Evolutionary conservation across 2,329 filamentous ascomycete genomes (phyloP).

Genomic region (Berkeleyomyces basicola): DNA sequence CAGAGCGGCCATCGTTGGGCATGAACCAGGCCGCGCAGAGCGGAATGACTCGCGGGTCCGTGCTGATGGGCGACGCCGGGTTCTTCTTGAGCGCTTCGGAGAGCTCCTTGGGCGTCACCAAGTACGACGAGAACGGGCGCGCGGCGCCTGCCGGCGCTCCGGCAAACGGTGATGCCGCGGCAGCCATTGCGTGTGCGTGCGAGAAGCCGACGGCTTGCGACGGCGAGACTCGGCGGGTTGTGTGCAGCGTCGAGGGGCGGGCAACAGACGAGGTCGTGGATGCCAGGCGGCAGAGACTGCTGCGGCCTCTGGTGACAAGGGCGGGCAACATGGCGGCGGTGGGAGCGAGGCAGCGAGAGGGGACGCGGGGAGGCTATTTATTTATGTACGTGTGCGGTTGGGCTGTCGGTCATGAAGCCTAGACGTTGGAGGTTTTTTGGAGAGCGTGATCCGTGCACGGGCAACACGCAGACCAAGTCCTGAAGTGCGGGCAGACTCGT

Average conservation of each 20-base stretch:
- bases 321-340: constrained; percentile 4
- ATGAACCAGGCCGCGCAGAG: constrained; percentile 93
- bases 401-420: neutral
- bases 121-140: constrained; percentile 52
- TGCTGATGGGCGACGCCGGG: constrained; percentile 60
- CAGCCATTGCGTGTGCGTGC: constrained; percentile 10
- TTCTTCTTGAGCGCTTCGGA: constrained; percentile 68
- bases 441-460: neutral
- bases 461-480: neutral
- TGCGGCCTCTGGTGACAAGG: constrained; percentile 8
- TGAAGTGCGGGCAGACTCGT: neutral
- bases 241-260: constrained; percentile 20
- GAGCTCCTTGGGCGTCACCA: constrained; percentile 74
- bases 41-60: constrained; percentile 68
- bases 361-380: neutral
- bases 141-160: neutral
- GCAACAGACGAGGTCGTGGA: constrained; percentile 7
- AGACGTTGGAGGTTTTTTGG: neutral
- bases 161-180: constrained; percentile 18
- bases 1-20: constrained; percentile 74
- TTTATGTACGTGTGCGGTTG: neutral
- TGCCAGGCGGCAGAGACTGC: constrained; percentile 1
- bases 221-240: neutral
- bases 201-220: constrained; percentile 20
- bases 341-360: neutral